Base-by-base conservation (phyloP, 225 moss, liverwort and hornwort species). In the Physcomitrium patens region DNA sequence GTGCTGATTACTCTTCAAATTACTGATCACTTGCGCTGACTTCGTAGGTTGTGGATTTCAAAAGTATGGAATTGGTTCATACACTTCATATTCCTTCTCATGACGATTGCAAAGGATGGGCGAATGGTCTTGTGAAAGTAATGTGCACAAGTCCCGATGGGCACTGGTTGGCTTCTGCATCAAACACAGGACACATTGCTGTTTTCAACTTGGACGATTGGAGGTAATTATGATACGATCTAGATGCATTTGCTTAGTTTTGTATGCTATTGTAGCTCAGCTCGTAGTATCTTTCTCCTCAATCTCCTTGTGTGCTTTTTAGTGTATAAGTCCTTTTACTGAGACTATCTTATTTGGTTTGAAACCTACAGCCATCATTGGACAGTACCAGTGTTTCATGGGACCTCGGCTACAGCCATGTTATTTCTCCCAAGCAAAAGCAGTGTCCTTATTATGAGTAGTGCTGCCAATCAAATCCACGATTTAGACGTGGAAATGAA, bases 81-180 rank as follows among this genome's bases (percentile, higher is more conserved):
- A 78, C 85, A 0, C 85, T 89, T 19, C 63, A 65, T 28, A 64
- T 84, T 27, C 59, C 84, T 1, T 60, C 71, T 37, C 73, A 75
- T 17, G 43, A 55, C 11, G 19, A 49, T 1, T 53, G 58, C 37
- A 41, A 56, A 18, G 75, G 72, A 41, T 60, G 46, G 46, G 70
- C 59, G 2, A 71, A 65, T 23, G 45, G 77, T 26, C 69, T 83
- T 23, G 71, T 85, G 31, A 85, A 73, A 13, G 71, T 80, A 43
- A 85, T 91, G 71, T 91, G 84, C 77, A 74, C 87, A 12, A 89
- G 91, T 69, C 73, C 83, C 42, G 89, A 91, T 59, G 86, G 89
- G 63, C 89, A 91, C 68, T 91, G 89, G 89, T 70, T 91, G 28
- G 89, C 91, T 66, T 85, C 86, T 18, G 79, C 85, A 23, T 86